Conservation (phyloP, 1,139 yeast genomes). For the Neolecta irregularis region DNA sequence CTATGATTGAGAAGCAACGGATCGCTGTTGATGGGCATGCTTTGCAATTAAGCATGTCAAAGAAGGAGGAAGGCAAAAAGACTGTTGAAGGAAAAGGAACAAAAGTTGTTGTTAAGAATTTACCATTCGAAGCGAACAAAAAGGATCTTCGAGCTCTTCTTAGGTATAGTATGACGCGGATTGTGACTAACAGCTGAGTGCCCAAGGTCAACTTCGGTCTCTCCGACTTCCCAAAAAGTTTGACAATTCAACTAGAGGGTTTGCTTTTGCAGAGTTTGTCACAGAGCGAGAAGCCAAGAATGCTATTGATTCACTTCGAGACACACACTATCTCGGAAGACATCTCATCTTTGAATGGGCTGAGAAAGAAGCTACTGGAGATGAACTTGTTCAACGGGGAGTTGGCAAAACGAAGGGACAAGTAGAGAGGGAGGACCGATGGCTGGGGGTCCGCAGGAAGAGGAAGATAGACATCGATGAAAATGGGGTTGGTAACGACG, state of each 20-base stretch:
- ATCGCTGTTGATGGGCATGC: slow-evolving; percentile 76
- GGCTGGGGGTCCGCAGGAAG: no score
- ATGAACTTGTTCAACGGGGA: no score
- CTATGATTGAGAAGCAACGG: slow-evolving; percentile 62
- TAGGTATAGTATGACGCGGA: slow-evolving; percentile 34
- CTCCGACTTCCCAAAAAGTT: slow-evolving; percentile 94
- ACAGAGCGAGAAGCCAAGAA: slow-evolving; percentile 82
- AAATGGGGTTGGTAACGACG: no score
- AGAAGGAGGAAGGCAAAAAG: slow-evolving; percentile 33
- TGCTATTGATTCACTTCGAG: slow-evolving; percentile 89
- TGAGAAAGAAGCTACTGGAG: slow-evolving; percentile 45
- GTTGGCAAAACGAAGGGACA: no score
- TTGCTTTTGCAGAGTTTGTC: slow-evolving; percentile 88
- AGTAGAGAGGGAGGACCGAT: no score
- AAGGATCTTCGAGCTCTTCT: slow-evolving; percentile 81
- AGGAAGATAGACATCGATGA: no score
- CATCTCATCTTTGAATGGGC: slow-evolving; percentile 92
- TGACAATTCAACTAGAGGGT: slow-evolving; percentile 90
- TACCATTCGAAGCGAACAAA: slow-evolving; percentile 91
- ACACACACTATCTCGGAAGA: slow-evolving; percentile 93
- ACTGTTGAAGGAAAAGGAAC: slow-evolving; percentile 25
- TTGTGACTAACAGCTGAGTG: slow-evolving; percentile 7
- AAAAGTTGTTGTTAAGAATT: slow-evolving; percentile 84
- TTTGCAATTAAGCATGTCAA: slow-evolving; percentile 74
- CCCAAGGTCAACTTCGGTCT: slow-evolving; percentile 80